Evolutionary conservation across 2,329 filamentous ascomycete genomes (phyloP).

Genomic region (Alternaria viburni): DNA sequence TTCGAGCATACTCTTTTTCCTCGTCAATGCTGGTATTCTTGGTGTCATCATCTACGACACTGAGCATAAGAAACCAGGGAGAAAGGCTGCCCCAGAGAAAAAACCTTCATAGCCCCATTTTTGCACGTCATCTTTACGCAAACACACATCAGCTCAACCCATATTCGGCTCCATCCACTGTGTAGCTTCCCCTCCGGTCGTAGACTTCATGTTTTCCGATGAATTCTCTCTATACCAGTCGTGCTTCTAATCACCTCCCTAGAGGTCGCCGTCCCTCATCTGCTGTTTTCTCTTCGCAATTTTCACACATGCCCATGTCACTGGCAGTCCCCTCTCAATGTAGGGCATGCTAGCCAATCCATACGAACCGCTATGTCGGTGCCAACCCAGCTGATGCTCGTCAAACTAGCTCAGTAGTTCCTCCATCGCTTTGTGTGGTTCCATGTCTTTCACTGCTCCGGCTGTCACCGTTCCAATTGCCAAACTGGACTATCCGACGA

Average conservation of each 20-base stretch:
- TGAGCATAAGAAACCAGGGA: constrained; percentile 2
- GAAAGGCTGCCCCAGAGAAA: neutral
- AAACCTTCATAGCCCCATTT: neutral
- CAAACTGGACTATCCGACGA: neutral
- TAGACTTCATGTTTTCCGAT: neutral
- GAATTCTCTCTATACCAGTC: neutral
- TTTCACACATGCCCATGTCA: neutral
- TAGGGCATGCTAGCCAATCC: neutral
- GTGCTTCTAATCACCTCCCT: neutral
- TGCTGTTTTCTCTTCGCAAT: neutral
- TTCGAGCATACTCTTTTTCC: constrained; percentile 78
- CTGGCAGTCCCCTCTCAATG: neutral
- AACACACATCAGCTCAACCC: neutral
- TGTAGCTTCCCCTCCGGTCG: neutral
- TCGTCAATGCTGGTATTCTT: constrained; percentile 85
- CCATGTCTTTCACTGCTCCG: neutral
- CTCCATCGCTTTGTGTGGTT: neutral
- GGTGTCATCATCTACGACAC: constrained; percentile 76
- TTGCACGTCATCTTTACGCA: neutral
- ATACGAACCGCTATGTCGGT: neutral
- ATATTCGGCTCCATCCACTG: neutral
- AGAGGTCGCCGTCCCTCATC: neutral
- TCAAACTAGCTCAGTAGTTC: neutral
- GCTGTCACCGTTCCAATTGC: neutral
- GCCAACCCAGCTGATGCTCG: neutral